Percentiles rank a stretch among this genome's conserved stretches.
These are phyloP conservation scores for Sporothrix brunneoviolacea DNA, from an alignment of 2,329 filamentous ascomycete species.

Conservation along the genomic window DNA sequence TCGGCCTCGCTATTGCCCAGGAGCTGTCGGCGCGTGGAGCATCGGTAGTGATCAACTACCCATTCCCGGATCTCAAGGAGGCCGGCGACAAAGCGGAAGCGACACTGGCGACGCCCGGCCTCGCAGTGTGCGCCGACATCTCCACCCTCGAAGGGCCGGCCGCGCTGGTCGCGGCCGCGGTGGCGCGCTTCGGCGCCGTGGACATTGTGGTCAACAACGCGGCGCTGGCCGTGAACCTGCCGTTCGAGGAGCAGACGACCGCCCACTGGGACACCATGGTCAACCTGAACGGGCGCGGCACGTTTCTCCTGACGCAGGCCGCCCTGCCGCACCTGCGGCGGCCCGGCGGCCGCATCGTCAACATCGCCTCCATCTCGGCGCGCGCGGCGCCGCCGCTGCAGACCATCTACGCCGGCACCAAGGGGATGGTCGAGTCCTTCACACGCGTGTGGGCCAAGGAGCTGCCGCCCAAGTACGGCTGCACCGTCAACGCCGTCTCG, in stretches of 20 bases:
- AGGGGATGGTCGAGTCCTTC: conserved; percentile 52
- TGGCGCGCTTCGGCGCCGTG: conserved; percentile 25
- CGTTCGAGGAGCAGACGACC: conserved; percentile 36
- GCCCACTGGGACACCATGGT: conserved; percentile 49
- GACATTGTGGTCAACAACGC: conserved; percentile 50
- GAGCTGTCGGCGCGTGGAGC: conserved; percentile 41
- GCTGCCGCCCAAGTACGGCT: conserved; percentile 42
- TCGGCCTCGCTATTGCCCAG: conserved; percentile 37
- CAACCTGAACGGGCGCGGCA: conserved; percentile 49
- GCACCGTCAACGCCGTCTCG: conserved; percentile 55
- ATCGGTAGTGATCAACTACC: conserved; percentile 43
- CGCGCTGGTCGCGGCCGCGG: conserved; percentile 29
- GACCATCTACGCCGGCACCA: conserved; percentile 18
- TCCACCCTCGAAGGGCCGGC: conserved; percentile 30
- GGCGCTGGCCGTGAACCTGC: conserved; percentile 25
- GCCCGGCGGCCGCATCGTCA: conserved; percentile 50
- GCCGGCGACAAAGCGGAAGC: conserved; percentile 25
- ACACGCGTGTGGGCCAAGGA: conserved; percentile 55
- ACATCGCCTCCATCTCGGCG: conserved; percentile 49
- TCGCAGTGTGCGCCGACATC: conserved; percentile 38
- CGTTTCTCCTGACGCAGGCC: conserved; percentile 47
- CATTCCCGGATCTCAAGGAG: conserved; percentile 26
- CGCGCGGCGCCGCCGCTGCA: conserved; percentile 23
- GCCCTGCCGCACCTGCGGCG: conserved; percentile 45
- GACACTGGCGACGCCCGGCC: conserved; percentile 24